phyloP scores from a whole-genome alignment of 139 green algal species.

The Desmodesmus armatus region DNA sequence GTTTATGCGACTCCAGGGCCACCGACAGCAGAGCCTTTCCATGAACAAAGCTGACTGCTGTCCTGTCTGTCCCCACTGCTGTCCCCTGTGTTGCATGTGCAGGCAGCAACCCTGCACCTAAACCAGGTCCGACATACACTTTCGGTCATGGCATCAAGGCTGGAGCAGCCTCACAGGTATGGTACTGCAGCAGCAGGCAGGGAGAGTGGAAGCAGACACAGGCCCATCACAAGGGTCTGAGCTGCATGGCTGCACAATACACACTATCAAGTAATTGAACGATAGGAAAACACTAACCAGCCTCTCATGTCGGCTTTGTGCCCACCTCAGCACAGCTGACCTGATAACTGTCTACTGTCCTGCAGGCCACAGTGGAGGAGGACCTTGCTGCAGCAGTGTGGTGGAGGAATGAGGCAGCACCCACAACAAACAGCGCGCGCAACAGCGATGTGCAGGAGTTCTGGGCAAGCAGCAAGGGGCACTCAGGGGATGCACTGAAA shows the following conservation, averaged over 20 bases:
- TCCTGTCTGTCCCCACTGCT: too few species aligned
- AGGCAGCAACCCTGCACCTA: constrained; percentile 5
- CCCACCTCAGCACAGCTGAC: too few species aligned
- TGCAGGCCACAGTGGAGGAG: background rate
- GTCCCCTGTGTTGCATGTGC: background rate
- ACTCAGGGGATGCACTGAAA: constrained; percentile 11
- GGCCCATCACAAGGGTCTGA: too few species aligned
- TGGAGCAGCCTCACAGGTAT: background rate
- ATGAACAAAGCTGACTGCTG: too few species aligned
- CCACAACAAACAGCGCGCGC: constrained; percentile 34
- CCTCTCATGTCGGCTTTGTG: too few species aligned
- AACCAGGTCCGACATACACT: background rate
- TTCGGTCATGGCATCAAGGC: constrained; percentile 9
- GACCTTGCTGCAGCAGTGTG: constrained; percentile 20
- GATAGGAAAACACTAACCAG: too few species aligned
- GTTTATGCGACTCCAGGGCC: too few species aligned
- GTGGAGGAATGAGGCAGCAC: background rate
- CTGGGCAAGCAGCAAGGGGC: constrained; percentile 18
- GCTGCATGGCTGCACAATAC: too few species aligned
- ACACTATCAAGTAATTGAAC: too few species aligned
- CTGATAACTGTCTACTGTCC: background rate
- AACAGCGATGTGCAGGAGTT: constrained; percentile 31
- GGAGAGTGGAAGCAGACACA: background rate
- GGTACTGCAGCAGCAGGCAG: background rate
- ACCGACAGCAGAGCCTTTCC: too few species aligned